These are phyloP conservation scores for Nitzschia sp. DNA, from an alignment of 108 stramenopile genomes.

Conservation along the genomic window DNA sequence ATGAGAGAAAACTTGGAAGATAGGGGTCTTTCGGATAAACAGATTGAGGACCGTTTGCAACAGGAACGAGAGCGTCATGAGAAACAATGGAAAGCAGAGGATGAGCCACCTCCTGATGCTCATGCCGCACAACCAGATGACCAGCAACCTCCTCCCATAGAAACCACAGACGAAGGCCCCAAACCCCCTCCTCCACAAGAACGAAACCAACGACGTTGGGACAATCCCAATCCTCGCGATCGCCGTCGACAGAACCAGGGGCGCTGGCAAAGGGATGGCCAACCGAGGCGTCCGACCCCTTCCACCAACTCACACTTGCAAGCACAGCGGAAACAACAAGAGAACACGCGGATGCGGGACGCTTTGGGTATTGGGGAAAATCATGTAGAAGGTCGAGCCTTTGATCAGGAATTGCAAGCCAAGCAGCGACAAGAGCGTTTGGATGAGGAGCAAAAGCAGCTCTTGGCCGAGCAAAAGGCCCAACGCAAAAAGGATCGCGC, in stretches of 20 bases:
- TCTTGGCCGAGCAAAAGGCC: slow-evolving; percentile 33
- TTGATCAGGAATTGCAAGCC: slow-evolving; percentile 76
- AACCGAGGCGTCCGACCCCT: neutral
- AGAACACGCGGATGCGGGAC: slow-evolving; percentile 63
- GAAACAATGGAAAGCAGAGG: slow-evolving; percentile 36
- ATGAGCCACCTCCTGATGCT: slow-evolving; percentile 20
- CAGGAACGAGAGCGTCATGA: slow-evolving; percentile 51
- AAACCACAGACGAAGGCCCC: neutral
- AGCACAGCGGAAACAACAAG: slow-evolving; percentile 38
- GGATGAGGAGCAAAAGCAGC: slow-evolving; percentile 37
- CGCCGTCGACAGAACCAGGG: neutral
- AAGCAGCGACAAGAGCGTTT: slow-evolving; percentile 49
- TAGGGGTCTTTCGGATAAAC: slow-evolving; percentile 42
- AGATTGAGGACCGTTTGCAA: slow-evolving; percentile 65
- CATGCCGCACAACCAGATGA: neutral
- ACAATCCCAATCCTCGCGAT: slow-evolving; percentile 9
- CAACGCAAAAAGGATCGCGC: slow-evolving; percentile 45
- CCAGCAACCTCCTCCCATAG: neutral
- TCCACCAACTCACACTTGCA: slow-evolving; percentile 49
- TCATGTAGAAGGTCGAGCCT: slow-evolving; percentile 77
- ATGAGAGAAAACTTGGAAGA: slow-evolving; percentile 76
- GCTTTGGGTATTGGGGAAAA: slow-evolving; percentile 63
- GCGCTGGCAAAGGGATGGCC: neutral
- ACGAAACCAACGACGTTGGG: neutral
- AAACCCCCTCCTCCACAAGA: neutral